A percentile compares a stretch with the other conserved stretches of the same genome.
These are phyloP conservation scores for Purpureocillium takamizusanense DNA, from an alignment of 2,329 filamentous ascomycete genomes.

Conservation along the genomic window DNA sequence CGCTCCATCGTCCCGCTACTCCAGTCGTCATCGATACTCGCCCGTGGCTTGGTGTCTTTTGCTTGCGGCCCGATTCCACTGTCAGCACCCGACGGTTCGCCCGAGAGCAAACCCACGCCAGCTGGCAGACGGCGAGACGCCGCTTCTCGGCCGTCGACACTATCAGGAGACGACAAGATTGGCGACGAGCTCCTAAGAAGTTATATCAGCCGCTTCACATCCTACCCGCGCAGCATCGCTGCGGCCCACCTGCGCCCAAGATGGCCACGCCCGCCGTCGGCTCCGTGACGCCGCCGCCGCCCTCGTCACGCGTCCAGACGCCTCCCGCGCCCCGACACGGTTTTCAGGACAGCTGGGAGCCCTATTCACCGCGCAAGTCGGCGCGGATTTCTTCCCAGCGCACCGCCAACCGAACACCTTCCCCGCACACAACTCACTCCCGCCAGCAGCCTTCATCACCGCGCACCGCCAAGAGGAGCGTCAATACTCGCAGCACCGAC, in stretches of 20 bases:
- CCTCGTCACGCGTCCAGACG: constrained; percentile 48
- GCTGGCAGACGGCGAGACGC: constrained; percentile 5
- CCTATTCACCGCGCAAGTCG: constrained; percentile 63
- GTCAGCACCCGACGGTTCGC: no score
- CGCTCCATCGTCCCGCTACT: constrained; percentile 2
- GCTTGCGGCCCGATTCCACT: neutral
- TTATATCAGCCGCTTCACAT: neutral
- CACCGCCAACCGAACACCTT: constrained; percentile 44
- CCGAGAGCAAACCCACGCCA: neutral
- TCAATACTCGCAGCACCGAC: constrained; percentile 12
- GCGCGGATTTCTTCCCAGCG: constrained; percentile 53
- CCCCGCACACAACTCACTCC: constrained; percentile 30
- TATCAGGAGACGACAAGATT: neutral
- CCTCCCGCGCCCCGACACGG: constrained; percentile 63
- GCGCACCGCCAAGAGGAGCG: constrained; percentile 21
- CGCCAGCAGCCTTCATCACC: constrained; percentile 22
- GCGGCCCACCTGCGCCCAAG: constrained; percentile 8
- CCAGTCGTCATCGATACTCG: no score
- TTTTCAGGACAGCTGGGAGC: constrained; percentile 60
- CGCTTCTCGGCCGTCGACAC: constrained; percentile 10
- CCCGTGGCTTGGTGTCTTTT: neutral
- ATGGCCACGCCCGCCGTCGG: constrained; percentile 18
- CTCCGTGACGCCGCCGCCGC: constrained; percentile 53
- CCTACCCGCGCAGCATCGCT: constrained; percentile 4
- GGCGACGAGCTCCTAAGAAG: neutral